Evolutionary conservation across 495 filamentous ascomycete species (phyloP), one percentile per base, ranked within the genome.

Genomic region (Cudoniella acicularis): DNA sequence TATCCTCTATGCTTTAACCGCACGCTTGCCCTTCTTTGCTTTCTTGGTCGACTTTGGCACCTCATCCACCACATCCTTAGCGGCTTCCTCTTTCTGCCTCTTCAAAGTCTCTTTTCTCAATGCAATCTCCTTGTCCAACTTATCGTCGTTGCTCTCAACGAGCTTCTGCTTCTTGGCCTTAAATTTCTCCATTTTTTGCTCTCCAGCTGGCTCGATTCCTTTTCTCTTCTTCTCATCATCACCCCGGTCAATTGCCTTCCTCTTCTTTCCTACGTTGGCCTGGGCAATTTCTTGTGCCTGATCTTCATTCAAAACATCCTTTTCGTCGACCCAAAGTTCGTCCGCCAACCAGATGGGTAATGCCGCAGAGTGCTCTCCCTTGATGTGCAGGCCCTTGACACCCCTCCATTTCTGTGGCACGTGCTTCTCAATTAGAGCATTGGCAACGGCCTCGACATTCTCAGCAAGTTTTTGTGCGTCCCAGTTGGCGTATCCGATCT

Each of bases 311-410:
- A 96, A 72, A 3, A 97, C 87, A 71, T 96, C 89, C 20, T 72
- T 77, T 62, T 92, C 88, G 52, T 91, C 88, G 27, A 87, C 75
- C 90, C 92, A 98, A 52, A 98, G 73, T 76, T 98, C 89, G 66
- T 87, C 83, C 9, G 94, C 88, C 67, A 97, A 76, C 88, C 90
- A 98, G 60, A 98, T 85, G 13, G 94, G 94, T 64, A 98, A 76
- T 11, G 92, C 90, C 58, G 83, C 87, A 10, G 91, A 95, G 63
- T 87, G 83, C 10, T 89, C 85, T 6, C 88, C 87, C 78, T 98
- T 98, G 73, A 98, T 78, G 74, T 96, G 91, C 48, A 98, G 70
- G 49, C 81, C 80, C 71, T 86, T 85, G 51, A 98, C 82, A 67
- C 89, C 91, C 59, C 82, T 81, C 92, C 92, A 97, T 56, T 89